Base-by-base conservation (phyloP, 2,329 filamentous ascomycete genomes). In the Fonsecaea multimorphosa region DNA sequence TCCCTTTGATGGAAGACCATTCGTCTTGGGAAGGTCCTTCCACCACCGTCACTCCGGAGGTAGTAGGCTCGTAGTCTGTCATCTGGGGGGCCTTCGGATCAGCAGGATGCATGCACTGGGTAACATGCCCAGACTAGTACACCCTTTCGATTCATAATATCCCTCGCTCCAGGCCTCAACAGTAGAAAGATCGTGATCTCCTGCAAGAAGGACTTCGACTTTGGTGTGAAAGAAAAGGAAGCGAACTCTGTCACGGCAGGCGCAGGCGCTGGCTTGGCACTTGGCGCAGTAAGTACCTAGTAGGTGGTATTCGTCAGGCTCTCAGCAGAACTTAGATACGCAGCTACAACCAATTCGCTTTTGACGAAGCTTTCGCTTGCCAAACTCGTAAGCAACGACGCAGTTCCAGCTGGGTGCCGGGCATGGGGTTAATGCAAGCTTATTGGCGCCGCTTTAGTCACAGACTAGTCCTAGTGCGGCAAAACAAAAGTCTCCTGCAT, bases 401-500 rank as follows among this genome's bases (percentile, higher is more conserved):
- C 22, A 9, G 40, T 19, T 44, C 22, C 12, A 2, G 40, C 40
- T 11, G 38, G n/a, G 6, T 29, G 57, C 57, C n/a, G n/a, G n/a
- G n/a, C n/a, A n/a, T n/a, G n/a, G n/a, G n/a, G 29, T 31, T 31
- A 31, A 31, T 31, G 8, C 24, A n/a, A n/a, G n/a, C n/a, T n/a
- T n/a, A n/a, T n/a, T 5, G 29, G 1, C 29, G 11, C 34, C 44
- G 12, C 44, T 52, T 36, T 46, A 49, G 9, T 8, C 5, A 2
- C 2, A 0, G 19, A 8, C 58, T 60, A 60, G 46, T 22, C 46
- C 7, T 1, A 14, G 32, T 38, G 8, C 11, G 46, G 46, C 9
- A 36, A 52, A 9, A 24, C 58, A 60, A 31, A 60, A 60, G 58
- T 60, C 58, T 60, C 58, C n/a, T 60, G 58, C 58, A 60, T 60